These are phyloP conservation scores for Aspergillus sp. DNA, from an alignment of 2,329 filamentous ascomycete species.

Conservation along the genomic window DNA sequence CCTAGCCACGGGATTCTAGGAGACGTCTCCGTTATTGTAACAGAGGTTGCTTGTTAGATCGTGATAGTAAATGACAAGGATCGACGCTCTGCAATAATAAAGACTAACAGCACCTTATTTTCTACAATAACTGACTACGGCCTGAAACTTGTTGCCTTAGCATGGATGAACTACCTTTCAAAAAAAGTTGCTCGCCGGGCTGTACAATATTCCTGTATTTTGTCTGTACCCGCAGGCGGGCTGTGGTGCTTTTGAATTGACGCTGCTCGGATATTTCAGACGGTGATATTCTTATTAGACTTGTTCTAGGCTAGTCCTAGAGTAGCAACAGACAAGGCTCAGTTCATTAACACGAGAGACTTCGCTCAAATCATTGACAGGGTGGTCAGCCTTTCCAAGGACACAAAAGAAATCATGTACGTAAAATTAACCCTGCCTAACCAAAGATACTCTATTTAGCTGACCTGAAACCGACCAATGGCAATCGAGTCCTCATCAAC, in stretches of 20 bases:
- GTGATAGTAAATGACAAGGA: background rate
- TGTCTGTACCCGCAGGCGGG: background rate
- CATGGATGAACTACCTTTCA: background rate
- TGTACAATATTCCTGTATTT: background rate
- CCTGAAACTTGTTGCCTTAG: background rate
- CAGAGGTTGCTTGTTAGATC: background rate
- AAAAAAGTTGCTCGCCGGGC: background rate
- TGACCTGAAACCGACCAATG: slow-evolving; percentile 33
- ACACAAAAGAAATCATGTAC: background rate
- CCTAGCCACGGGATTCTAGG: background rate
- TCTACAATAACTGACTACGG: background rate
- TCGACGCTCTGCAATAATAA: background rate
- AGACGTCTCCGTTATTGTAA: background rate
- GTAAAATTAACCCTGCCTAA: background rate
- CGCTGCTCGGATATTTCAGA: background rate
- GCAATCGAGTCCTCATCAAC: slow-evolving; percentile 18
- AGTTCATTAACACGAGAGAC: background rate
- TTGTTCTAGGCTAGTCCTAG: background rate
- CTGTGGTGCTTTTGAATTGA: background rate
- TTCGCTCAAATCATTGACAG: background rate
- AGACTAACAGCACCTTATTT: background rate
- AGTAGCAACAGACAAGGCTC: background rate
- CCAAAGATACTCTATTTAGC: background rate
- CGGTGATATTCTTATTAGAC: background rate
- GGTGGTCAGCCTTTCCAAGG: background rate